These are phyloP conservation scores for Acrodontium crateriforme DNA, from an alignment of 2,329 filamentous ascomycete species.

Conservation along the genomic window DNA sequence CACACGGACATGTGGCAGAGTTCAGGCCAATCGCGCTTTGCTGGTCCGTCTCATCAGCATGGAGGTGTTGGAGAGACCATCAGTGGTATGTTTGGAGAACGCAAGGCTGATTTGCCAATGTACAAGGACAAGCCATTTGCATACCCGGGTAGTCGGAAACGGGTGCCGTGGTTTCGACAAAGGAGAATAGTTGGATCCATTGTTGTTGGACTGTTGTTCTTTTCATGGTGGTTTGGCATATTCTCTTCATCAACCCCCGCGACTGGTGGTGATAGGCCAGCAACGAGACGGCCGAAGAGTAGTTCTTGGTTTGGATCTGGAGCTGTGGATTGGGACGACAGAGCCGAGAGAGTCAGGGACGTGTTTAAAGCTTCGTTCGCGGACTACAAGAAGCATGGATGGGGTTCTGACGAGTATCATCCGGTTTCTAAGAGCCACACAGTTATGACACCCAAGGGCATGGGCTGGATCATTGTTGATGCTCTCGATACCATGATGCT, in stretches of 20 bases:
- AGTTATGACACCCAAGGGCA: conserved; percentile 75
- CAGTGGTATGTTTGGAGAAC: conserved; percentile 49
- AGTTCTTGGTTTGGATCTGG: conserved; percentile 14
- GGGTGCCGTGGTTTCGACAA: conserved; percentile 44
- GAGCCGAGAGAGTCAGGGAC: conserved; percentile 71
- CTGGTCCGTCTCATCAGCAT: conserved; percentile 13
- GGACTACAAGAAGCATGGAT: conserved; percentile 81
- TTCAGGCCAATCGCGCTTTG: conserved; percentile 3
- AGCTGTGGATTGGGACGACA: conserved; percentile 56
- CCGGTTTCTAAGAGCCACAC: conserved; percentile 65
- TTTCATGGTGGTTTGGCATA: conserved; percentile 56
- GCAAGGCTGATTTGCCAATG: conserved; percentile 59
- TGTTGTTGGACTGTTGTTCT: conserved; percentile 40
- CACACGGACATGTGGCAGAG: conserved; percentile 19
- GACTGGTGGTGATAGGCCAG: conserved; percentile 1
- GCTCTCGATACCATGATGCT: conserved; percentile 92
- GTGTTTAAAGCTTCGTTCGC: conserved; percentile 88
- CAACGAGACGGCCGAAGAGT: conserved; percentile 18
- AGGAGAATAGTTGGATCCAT: conserved; percentile 46
- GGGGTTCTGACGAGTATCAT: conserved; percentile 84
- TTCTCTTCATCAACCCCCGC: conserved; percentile 30
- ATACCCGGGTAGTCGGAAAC: conserved; percentile 44
- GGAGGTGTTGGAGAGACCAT: conserved; percentile 45
- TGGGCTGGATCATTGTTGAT: conserved; percentile 98
- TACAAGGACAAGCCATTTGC: conserved; percentile 98